phyloP scores from a whole-genome alignment of 2,329 filamentous ascomycete species.

The Microsporum ferrugineum region DNA sequence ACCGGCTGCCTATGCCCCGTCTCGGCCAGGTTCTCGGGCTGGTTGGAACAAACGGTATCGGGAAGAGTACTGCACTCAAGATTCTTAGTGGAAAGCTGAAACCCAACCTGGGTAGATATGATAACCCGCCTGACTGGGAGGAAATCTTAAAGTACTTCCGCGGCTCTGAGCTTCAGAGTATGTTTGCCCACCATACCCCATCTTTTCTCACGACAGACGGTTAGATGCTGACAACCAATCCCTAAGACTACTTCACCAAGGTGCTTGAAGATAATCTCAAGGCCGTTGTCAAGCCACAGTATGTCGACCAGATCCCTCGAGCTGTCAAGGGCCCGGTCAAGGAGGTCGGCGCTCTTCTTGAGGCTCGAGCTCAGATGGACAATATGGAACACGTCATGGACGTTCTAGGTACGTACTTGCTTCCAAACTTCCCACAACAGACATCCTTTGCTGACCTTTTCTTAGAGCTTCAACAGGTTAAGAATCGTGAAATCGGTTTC shows the following conservation, averaged over 20 bases:
- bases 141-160: conserved; percentile 98
- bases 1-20: conserved; percentile 88
- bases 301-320: conserved; percentile 95
- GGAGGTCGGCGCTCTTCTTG: conserved; percentile 66
- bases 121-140: conserved; percentile 98
- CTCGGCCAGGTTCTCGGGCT: conserved; percentile 92
- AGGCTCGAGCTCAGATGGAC: conserved; percentile 61
- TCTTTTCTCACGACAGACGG: too few relatives aligned
- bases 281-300: conserved; percentile 97
- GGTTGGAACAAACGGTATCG: conserved; percentile 98
- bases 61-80: conserved; percentile 99
- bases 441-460: conserved; percentile 13
- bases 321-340: conserved; percentile 75
- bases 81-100: conserved; percentile 97
- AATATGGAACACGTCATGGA: conserved; percentile 76
- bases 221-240: conserved; percentile 14
- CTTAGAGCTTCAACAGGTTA: conserved; percentile 71
- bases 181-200: conserved; percentile 22
- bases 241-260: conserved; percentile 90
- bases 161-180: conserved; percentile 93
- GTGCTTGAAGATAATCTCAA: conserved; percentile 93
- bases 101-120: conserved; percentile 87
- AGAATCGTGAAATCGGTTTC: conserved; percentile 78
- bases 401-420: conserved; percentile 48
- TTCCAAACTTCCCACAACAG: neutral